These are phyloP conservation scores for Spergularia bocconei DNA, from an alignment of 148 eudicot species.

Conservation along the genomic window DNA sequence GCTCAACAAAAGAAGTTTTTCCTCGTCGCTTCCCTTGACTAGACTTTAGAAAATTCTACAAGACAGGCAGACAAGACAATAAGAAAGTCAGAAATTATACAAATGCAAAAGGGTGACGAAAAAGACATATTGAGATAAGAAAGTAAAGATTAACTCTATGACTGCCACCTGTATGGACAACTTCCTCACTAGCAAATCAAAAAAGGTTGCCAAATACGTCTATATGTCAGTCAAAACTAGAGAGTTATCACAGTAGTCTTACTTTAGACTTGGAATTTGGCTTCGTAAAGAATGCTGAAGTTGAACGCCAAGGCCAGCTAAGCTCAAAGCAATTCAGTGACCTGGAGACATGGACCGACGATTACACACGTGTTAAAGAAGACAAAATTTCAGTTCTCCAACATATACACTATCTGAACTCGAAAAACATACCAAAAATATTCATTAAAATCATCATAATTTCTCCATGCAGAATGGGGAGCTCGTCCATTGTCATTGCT, in stretches of 20 bases:
- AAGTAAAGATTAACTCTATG: not conserved
- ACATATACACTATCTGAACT: not conserved
- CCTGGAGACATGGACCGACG: slow-evolving; percentile 36
- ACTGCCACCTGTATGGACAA: not conserved
- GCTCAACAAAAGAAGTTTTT: slow-evolving; percentile 97
- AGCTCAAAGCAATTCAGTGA: slow-evolving; percentile 87
- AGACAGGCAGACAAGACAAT: slow-evolving; percentile 1
- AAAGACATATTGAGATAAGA: not conserved
- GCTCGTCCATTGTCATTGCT: slow-evolving; percentile 90
- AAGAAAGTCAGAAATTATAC: slow-evolving; percentile 3
- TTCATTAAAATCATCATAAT: slow-evolving; percentile 97
- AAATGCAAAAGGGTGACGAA: not conserved
- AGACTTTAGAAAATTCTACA: slow-evolving; percentile 59
- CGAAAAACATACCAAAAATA: slow-evolving; percentile 72
- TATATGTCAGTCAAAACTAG: not conserved
- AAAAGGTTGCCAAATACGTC: not conserved
- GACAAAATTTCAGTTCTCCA: not conserved
- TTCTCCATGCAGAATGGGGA: slow-evolving; percentile 98
- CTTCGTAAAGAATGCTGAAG: slow-evolving; percentile 66
- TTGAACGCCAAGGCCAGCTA: slow-evolving; percentile 88
- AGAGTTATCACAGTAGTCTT: not conserved
- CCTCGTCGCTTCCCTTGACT: slow-evolving; percentile 69
- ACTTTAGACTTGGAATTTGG: slow-evolving; percentile 83
- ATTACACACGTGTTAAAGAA: not conserved
- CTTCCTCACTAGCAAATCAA: not conserved